phyloP scores from a whole-genome alignment of 257 asterid species.

The Penstemon newberryi region DNA sequence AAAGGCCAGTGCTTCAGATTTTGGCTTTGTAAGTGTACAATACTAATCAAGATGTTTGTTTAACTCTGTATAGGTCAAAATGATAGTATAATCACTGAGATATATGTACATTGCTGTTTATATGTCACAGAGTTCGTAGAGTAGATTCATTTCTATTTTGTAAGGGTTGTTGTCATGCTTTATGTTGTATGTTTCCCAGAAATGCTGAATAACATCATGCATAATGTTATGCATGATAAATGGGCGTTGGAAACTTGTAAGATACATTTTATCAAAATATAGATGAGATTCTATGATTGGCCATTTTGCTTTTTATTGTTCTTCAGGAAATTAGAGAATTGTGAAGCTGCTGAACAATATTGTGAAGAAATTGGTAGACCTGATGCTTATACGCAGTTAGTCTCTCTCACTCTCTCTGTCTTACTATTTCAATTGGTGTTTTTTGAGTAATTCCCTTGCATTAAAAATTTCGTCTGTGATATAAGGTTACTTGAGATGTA shows the following conservation, averaged over 20 bases:
- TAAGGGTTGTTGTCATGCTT: neutral
- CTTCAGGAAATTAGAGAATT: slow-evolving; percentile 84
- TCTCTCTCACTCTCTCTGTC: slow-evolving; percentile 35
- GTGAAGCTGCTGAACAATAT: slow-evolving; percentile 93
- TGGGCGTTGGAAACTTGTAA: slow-evolving; percentile 14
- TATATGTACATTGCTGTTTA: neutral
- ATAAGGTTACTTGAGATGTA: slow-evolving; percentile 90
- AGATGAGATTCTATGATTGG: neutral
- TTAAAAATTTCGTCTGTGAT: slow-evolving; percentile 17
- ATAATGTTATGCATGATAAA: neutral
- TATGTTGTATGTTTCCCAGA: neutral
- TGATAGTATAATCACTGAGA: neutral
- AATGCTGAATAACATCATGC: neutral
- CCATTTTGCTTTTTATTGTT: slow-evolving; percentile 23
- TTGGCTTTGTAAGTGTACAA: slow-evolving; percentile 76
- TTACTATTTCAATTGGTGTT: slow-evolving; percentile 25
- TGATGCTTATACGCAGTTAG: slow-evolving; percentile 94
- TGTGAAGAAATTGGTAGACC: slow-evolving; percentile 98
- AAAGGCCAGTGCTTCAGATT: slow-evolving; percentile 76
- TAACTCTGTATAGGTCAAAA: neutral
- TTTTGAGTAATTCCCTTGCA: slow-evolving; percentile 21
- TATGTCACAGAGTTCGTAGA: neutral
- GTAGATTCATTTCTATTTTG: neutral
- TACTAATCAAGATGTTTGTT: neutral
- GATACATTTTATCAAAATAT: slow-evolving; percentile 10